These are phyloP conservation scores for Piromyces finnis DNA, from an alignment of 192 early-diverging fungal genomes.

Conservation along the genomic window DNA sequence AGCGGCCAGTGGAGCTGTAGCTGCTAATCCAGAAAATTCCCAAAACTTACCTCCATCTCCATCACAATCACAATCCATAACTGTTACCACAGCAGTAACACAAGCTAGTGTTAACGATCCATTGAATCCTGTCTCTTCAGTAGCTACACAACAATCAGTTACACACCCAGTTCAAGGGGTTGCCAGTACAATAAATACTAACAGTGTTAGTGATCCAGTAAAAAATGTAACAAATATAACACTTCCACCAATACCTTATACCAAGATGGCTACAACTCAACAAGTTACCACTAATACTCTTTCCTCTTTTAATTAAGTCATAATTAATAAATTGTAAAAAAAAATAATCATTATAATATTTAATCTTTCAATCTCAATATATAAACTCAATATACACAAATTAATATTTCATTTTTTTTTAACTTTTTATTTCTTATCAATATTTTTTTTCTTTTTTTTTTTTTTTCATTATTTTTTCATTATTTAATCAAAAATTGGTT, in stretches of 20 bases:
- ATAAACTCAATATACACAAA: too few species aligned
- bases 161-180: neutral
- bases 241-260: neutral
- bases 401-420: too few species aligned
- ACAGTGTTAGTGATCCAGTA: neutral
- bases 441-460: too few species aligned
- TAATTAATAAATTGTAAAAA: too few species aligned
- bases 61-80: neutral
- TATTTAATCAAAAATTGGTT: too few species aligned
- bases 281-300: neutral
- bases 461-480: too few species aligned
- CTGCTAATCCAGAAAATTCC: neutral
- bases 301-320: neutral
- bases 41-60: neutral
- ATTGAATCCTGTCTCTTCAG: neutral
- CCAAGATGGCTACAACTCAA: neutral
- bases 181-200: neutral
- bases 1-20: neutral
- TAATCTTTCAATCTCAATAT: too few species aligned
- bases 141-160: neutral
- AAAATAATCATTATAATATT: too few species aligned
- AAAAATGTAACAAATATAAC: neutral
- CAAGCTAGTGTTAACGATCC: neutral
- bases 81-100: neutral
- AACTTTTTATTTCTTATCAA: too few species aligned